These are phyloP conservation scores for Aspergillus biplanus DNA, from an alignment of 495 filamentous ascomycete genomes.

Conservation along the genomic window DNA sequence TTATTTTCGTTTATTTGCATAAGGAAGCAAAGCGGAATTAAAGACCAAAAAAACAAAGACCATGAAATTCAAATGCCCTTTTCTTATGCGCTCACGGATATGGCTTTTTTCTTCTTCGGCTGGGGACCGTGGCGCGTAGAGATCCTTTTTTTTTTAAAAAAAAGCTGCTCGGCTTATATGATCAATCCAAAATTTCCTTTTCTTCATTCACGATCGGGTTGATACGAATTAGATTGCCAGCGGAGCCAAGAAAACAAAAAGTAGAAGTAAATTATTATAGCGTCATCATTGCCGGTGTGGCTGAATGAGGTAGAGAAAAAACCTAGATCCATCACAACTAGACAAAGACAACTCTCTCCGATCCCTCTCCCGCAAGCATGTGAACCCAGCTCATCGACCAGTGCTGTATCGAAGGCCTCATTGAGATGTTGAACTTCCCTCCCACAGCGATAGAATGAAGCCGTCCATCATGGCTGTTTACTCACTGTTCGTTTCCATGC, in stretches of 20 bases:
- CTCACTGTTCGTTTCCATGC: constrained; percentile 49
- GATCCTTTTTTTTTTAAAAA: constrained; percentile 8
- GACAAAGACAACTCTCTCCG: neutral
- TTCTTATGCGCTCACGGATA: constrained; percentile 32
- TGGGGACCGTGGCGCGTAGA: constrained; percentile 36
- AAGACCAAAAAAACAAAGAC: constrained; percentile 45
- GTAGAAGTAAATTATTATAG: too few relatives aligned
- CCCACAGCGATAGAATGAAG: constrained; percentile 17
- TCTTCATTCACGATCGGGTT: constrained; percentile 4
- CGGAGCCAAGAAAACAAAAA: neutral
- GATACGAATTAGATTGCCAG: neutral
- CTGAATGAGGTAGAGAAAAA: too few relatives aligned
- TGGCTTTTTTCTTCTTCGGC: constrained; percentile 38
- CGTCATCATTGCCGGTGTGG: too few relatives aligned
- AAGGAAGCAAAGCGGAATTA: constrained; percentile 50
- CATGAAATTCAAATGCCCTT: constrained; percentile 39
- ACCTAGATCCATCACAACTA: neutral
- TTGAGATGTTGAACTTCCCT: constrained; percentile 11
- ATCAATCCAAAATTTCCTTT: constrained; percentile 12
- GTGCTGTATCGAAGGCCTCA: constrained; percentile 1
- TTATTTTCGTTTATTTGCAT: constrained; percentile 53
- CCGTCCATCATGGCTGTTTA: constrained; percentile 31
- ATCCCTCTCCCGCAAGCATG: constrained; percentile 33
- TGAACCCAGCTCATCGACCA: constrained; percentile 34
- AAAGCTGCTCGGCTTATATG: constrained; percentile 24